Evolutionary conservation across 2,329 filamentous ascomycete species (phyloP), one percentile per base, ranked within the genome.

Genomic region (Madurella fahalii): DNA sequence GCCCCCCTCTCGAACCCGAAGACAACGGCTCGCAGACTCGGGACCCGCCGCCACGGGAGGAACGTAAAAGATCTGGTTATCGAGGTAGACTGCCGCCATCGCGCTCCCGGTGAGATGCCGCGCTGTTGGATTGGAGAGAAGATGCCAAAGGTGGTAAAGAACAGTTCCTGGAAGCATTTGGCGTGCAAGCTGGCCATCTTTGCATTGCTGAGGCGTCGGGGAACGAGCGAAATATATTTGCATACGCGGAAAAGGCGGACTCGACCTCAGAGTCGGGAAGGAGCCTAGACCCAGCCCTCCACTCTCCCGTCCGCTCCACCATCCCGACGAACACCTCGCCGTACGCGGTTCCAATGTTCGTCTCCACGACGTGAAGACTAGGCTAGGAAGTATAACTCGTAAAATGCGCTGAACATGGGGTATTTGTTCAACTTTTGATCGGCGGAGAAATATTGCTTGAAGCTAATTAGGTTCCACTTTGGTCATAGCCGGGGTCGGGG

Each of bases 221-320:
- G 45, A 55, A 54, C 50, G 53, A 56, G 46, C 52, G 50, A 9
- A 56, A 58, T 58, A 58, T 58, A 58, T 44, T 34, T 55, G 25
- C 44, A 18, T 56, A 30, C 49, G 53, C 51, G 51, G 48, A 44
- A 40, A 56, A 56, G 47, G 47, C 47, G 25, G 50, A 52, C 53
- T 56, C 47, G 51, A 56, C 48, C 9, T 42, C 51, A 40, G 53
- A 40, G 57, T 47, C 31, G 45, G 53, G n/a, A 57, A 57, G 54
- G 50, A 52, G 34, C 46, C 31, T 53, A 20, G 46, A 47, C 32
- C 42, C 30, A 9, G 42, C 46, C 4, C 46, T 49, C 40, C 18
- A 46, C 31, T 11, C 16, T 54, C 46, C 40, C 4, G 34, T 46
- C 48, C 15, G 12, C 45, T 8, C 43, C 43, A 45, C 41, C 45